phyloP scores from a whole-genome alignment of 2,329 filamentous ascomycete genomes.

The Pseudodiploospora longispora region DNA sequence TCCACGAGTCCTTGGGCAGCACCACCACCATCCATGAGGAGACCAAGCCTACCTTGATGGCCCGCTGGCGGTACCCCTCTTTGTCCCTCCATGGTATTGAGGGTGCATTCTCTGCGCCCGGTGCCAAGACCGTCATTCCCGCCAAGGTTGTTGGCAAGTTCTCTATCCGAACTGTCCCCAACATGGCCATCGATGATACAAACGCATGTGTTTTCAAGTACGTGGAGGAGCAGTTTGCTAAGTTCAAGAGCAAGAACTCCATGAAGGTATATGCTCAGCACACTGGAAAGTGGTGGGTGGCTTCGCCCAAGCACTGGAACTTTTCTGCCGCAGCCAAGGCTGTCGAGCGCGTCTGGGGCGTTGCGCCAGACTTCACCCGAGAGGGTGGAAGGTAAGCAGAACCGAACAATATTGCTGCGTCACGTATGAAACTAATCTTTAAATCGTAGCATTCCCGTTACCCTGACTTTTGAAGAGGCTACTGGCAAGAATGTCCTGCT shows the following conservation, averaged over 20 bases:
- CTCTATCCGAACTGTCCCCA: slow-evolving; percentile 91
- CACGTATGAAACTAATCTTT: not conserved
- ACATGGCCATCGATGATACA: slow-evolving; percentile 91
- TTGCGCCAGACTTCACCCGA: slow-evolving; percentile 88
- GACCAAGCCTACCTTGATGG: slow-evolving; percentile 92
- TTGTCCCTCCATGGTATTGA: slow-evolving; percentile 92
- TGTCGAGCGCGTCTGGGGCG: slow-evolving; percentile 89
- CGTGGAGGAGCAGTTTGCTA: slow-evolving; percentile 75
- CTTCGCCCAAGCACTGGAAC: slow-evolving; percentile 98
- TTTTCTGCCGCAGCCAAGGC: slow-evolving; percentile 91
- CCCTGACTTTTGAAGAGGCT: slow-evolving; percentile 92
- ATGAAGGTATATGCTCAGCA: slow-evolving; percentile 76
- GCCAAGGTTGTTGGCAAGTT: slow-evolving; percentile 98
- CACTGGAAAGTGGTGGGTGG: slow-evolving; percentile 97
- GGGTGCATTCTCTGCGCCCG: slow-evolving; percentile 85
- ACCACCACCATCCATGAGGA: slow-evolving; percentile 78
- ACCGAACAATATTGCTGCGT: not conserved
- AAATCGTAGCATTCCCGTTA: slow-evolving; percentile 74
- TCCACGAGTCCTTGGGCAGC: slow-evolving; percentile 86
- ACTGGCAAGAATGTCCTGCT: slow-evolving; percentile 96
- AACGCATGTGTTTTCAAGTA: slow-evolving; percentile 79
- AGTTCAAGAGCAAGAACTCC: slow-evolving; percentile 86
- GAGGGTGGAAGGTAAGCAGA: slow-evolving; percentile 74
- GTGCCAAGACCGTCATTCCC: slow-evolving; percentile 96
- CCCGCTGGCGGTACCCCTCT: slow-evolving; percentile 89